Percentiles rank a stretch among this genome's conserved stretches.
phyloP scores from a whole-genome alignment of 306 rosid genomes.

The Lagenaria siceraria region DNA sequence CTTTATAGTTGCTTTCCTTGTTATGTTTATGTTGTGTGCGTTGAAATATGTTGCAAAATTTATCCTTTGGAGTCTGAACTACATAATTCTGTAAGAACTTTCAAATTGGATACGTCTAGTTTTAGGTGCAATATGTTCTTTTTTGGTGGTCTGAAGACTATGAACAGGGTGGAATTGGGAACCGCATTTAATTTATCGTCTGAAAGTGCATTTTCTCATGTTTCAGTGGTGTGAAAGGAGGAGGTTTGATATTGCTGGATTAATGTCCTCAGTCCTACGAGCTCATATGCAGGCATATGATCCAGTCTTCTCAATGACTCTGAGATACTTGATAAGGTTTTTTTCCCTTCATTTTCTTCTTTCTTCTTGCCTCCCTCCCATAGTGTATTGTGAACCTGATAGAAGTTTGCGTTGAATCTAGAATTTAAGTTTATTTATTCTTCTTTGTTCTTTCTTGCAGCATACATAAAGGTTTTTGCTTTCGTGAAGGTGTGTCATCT shows the following conservation, averaged over 20 bases:
- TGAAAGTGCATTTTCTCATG: slow-evolving; percentile 12
- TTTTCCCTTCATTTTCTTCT: not conserved
- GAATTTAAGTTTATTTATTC: not conserved
- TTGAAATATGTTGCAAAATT: not conserved
- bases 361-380: not conserved
- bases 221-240: slow-evolving; percentile 89
- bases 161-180: not conserved
- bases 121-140: slow-evolving; percentile 3
- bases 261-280: slow-evolving; percentile 76
- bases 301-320: slow-evolving; percentile 81
- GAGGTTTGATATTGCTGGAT: slow-evolving; percentile 79
- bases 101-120: not conserved
- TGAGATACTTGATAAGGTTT: slow-evolving; percentile 93
- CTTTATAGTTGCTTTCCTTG: not conserved
- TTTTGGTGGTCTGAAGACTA: not conserved
- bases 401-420: not conserved
- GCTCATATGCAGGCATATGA: slow-evolving; percentile 96
- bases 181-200: not conserved
- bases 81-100: slow-evolving; percentile 1
- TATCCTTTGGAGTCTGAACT: not conserved
- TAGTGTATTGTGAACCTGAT: not conserved
- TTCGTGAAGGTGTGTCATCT: slow-evolving; percentile 77
- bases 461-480: slow-evolving; percentile 85
- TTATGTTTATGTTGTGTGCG: not conserved
- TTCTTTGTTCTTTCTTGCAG: slow-evolving; percentile 26